Conservation (phyloP, 2,329 filamentous ascomycete species). For the Chrysoporthe austroafricana region DNA sequence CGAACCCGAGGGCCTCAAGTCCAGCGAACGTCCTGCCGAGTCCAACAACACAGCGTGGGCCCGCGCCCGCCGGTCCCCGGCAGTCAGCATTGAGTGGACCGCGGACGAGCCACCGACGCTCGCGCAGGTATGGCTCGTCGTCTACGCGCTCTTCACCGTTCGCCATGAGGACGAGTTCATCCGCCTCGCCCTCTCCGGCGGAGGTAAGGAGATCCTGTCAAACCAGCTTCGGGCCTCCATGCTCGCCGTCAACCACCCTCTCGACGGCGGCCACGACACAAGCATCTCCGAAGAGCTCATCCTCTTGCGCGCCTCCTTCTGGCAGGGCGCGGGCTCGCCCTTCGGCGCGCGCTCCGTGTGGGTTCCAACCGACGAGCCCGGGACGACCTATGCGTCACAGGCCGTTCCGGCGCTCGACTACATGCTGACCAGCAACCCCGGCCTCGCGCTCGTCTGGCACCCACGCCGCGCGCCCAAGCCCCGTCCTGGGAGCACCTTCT, state of each 20-base stretch:
- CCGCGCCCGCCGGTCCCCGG: slow-evolving; percentile 57
- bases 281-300: slow-evolving; percentile 42
- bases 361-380: slow-evolving; percentile 50
- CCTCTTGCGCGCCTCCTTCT: slow-evolving; percentile 62
- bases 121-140: slow-evolving; percentile 56
- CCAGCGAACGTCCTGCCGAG: slow-evolving; percentile 40
- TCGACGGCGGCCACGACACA: slow-evolving; percentile 33
- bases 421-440: slow-evolving; percentile 45
- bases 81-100: slow-evolving; percentile 50
- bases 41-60: slow-evolving; percentile 62
- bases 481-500: slow-evolving; percentile 68
- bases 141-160: slow-evolving; percentile 57
- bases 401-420: slow-evolving; percentile 55
- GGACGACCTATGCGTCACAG: slow-evolving; percentile 44
- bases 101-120: slow-evolving; percentile 46
- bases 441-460: slow-evolving; percentile 55
- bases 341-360: slow-evolving; percentile 67
- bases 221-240: slow-evolving; percentile 44
- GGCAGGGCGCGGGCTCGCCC: slow-evolving; percentile 71
- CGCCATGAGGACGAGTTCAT: slow-evolving; percentile 53
- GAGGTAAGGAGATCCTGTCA: slow-evolving; percentile 29
- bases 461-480: slow-evolving; percentile 75
- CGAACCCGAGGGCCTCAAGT: slow-evolving; percentile 39
- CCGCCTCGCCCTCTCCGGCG: slow-evolving; percentile 50
- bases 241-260: slow-evolving; percentile 54